Percentiles rank a stretch among this genome's conserved stretches.
phyloP scores from a whole-genome alignment of 805 yeast genomes.

The Sugiyamaella valdiviana region DNA sequence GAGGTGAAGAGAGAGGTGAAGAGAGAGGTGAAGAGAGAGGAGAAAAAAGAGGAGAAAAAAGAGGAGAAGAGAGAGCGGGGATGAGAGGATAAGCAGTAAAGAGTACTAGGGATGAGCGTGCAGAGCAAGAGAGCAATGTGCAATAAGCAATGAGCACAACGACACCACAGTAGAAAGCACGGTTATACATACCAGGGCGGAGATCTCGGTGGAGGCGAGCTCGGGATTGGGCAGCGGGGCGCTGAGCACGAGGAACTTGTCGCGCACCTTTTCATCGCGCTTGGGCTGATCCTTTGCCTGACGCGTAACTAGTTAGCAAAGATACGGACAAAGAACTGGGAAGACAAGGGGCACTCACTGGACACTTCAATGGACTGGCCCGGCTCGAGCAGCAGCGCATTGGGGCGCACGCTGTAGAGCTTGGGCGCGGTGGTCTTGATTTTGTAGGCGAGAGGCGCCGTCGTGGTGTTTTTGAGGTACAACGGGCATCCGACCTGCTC shows the following conservation, averaged over 20 bases:
- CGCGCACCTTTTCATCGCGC: conserved; percentile 72
- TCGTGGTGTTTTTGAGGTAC: conserved; percentile 50
- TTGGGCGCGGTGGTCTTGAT: conserved; percentile 98
- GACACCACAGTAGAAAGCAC: too few species aligned
- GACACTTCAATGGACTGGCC: conserved; percentile 68
- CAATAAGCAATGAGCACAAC: too few species aligned
- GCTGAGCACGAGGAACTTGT: conserved; percentile 85
- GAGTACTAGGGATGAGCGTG: too few species aligned
- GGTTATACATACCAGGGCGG: too few species aligned
- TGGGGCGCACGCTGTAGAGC: conserved; percentile 91
- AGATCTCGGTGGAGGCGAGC: neutral
- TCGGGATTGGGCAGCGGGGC: conserved; percentile 48
- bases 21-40: too few species aligned
- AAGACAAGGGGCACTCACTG: conserved; percentile 5
- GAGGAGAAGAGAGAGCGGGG: too few species aligned
- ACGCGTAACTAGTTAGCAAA: conserved; percentile 48
- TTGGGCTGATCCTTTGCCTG: conserved; percentile 79
- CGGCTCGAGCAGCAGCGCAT: conserved; percentile 74
- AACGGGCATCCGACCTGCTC: conserved; percentile 61
- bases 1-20: too few species aligned
- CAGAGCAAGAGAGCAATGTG: too few species aligned
- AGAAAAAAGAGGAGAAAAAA: too few species aligned
- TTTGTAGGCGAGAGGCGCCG: conserved; percentile 72
- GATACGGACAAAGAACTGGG: neutral
- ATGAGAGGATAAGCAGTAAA: too few species aligned